phyloP scores from a whole-genome alignment of 805 yeast genomes.

The Candida maesae region DNA sequence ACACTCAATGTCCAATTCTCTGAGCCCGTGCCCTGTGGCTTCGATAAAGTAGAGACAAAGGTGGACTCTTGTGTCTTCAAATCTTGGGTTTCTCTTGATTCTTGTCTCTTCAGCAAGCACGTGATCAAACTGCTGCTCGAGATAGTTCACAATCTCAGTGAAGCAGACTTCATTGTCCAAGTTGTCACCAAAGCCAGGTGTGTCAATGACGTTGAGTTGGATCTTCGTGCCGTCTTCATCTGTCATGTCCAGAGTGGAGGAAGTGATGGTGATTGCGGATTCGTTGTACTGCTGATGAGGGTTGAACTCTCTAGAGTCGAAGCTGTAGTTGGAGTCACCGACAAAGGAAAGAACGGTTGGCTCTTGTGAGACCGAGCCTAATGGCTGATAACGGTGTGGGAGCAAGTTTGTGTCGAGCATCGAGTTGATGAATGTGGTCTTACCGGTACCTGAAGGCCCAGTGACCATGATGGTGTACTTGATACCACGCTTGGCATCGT shows the following conservation, averaged over 20 bases:
- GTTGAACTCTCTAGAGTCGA: conserved; percentile 57
- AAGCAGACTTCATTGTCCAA: conserved; percentile 66
- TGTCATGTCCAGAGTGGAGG: conserved; percentile 53
- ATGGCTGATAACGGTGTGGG: conserved; percentile 52
- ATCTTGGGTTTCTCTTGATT: conserved; percentile 79
- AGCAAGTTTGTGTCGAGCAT: conserved; percentile 58
- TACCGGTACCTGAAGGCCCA: conserved; percentile 75
- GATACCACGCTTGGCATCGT: conserved; percentile 69
- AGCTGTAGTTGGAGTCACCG: conserved; percentile 38
- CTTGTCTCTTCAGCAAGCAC: conserved; percentile 85
- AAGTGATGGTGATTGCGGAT: conserved; percentile 74
- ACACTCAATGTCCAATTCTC: conserved; percentile 67
- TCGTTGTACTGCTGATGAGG: conserved; percentile 56
- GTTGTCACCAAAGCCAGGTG: conserved; percentile 75
- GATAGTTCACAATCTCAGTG: conserved; percentile 57
- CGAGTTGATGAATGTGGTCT: conserved; percentile 70
- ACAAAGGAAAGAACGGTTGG: conserved; percentile 22
- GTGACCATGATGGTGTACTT: conserved; percentile 70
- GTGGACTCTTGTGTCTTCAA: conserved; percentile 75
- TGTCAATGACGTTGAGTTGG: conserved; percentile 60
- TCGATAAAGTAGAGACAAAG: conserved; percentile 68
- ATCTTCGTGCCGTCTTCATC: conserved; percentile 60
- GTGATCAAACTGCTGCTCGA: conserved; percentile 74
- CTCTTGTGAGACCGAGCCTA: conserved; percentile 27
- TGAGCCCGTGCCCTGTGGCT: conserved; percentile 74